Evolutionary conservation across 129 eudicot genomes (phyloP).

Genomic region (Centrapalus pauciflorus): DNA sequence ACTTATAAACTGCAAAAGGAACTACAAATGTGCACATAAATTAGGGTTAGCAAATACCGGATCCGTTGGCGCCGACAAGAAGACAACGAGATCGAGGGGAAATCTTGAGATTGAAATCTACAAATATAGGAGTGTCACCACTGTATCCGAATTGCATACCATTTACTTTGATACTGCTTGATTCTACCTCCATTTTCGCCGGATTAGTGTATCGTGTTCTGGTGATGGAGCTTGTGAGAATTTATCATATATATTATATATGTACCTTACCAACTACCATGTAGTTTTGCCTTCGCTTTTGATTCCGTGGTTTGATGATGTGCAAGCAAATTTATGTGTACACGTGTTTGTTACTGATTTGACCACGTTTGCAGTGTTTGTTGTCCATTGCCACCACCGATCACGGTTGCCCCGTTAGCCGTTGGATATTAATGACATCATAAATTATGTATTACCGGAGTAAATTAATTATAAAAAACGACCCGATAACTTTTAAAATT

Average conservation of each 20-base stretch:
- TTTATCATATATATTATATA: too few relatives aligned
- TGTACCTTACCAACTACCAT: conserved; percentile 27
- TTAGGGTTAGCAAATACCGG: conserved; percentile 41
- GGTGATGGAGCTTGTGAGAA: not conserved
- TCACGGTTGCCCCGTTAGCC: conserved; percentile 14
- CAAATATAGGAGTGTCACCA: conserved; percentile 47
- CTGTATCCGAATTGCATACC: conserved; percentile 95
- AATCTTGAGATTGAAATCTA: conserved; percentile 63
- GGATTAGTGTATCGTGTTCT: conserved; percentile 9
- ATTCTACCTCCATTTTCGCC: conserved; percentile 29
- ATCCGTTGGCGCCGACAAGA: conserved; percentile 98
- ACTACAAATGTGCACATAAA: not conserved
- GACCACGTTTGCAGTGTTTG: conserved; percentile 20
- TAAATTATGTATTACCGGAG: too few relatives aligned
- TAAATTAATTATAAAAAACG: too few relatives aligned
- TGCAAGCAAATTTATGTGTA: not conserved
- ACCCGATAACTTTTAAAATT: too few relatives aligned
- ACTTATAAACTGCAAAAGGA: not conserved
- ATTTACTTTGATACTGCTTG: conserved; percentile 49
- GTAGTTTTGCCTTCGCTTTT: not conserved
- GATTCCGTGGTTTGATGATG: not conserved
- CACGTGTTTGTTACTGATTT: conserved; percentile 10
- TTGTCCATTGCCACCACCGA: conserved; percentile 16
- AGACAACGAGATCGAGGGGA: conserved; percentile 87
- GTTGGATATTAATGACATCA: too few relatives aligned